phyloP scores from a whole-genome alignment of 2,329 filamentous ascomycete species.

The Diaporthe eres region DNA sequence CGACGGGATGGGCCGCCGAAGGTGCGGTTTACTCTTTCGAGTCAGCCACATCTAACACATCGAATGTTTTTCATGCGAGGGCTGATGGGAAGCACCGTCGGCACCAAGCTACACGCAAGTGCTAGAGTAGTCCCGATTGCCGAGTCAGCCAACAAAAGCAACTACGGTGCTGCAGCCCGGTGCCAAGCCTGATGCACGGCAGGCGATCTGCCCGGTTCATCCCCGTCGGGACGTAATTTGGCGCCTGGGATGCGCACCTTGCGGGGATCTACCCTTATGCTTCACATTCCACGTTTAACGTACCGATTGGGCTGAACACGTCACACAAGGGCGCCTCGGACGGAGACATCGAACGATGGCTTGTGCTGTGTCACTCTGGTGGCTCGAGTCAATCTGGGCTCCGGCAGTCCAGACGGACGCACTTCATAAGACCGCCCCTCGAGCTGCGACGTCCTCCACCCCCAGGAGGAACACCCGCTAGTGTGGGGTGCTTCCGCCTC shows the following conservation, averaged over 20 bases:
- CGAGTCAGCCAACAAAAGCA: slow-evolving; percentile 37
- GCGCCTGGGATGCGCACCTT: background rate
- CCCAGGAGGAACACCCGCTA: slow-evolving; percentile 9
- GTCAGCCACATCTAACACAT: slow-evolving; percentile 36
- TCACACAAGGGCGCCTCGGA: slow-evolving; percentile 32
- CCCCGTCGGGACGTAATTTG: slow-evolving; percentile 8
- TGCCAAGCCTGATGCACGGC: slow-evolving; percentile 21
- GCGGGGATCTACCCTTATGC: slow-evolving; percentile 29
- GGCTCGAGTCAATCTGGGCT: slow-evolving; percentile 32
- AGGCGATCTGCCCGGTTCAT: slow-evolving; percentile 23
- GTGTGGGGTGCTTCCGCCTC: slow-evolving; percentile 12
- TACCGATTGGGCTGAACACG: slow-evolving; percentile 37
- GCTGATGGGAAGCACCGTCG: slow-evolving; percentile 7
- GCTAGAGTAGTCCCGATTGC: slow-evolving; percentile 17
- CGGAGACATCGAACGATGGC: slow-evolving; percentile 40
- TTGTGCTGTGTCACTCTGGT: slow-evolving; percentile 23
- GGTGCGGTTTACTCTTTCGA: background rate
- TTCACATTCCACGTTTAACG: slow-evolving; percentile 26
- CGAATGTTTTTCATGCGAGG: slow-evolving; percentile 37
- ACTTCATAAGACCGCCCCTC: slow-evolving; percentile 34
- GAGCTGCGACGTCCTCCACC: slow-evolving; percentile 18
- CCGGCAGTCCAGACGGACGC: slow-evolving; percentile 18
- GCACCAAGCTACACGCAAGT: slow-evolving; percentile 4
- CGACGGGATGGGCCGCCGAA: slow-evolving; percentile 34
- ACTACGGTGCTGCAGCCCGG: slow-evolving; percentile 3